Base-by-base conservation (phyloP, 805 yeast species). In the Scheffersomyces ergatensis region DNA sequence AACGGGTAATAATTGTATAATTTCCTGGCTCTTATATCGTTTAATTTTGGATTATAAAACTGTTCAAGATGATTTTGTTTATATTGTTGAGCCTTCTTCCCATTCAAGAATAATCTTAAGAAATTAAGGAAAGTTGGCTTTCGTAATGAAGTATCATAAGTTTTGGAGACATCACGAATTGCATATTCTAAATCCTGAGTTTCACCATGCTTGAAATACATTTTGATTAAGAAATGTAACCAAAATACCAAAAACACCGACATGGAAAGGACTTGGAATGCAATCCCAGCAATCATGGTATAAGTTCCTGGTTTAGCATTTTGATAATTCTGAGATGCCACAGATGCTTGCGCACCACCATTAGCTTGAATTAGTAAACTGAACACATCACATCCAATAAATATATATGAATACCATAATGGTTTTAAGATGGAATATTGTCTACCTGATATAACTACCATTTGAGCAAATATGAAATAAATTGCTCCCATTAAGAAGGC, bases 401-500 rank as follows among this genome's bases (percentile, higher is more conserved):
- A 67, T 31, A 67, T 50, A 49, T 66, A 66, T 3, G 71, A 57
- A 45, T 67, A 67, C 68, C 67, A 64, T 60, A 66, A 55, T 9
- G 73, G 73, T 43, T 58, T 62, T 40, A 65, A 51, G 4, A 58
- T 45, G n/a, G 70, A 60, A 47, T 55, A 67, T 18, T 58, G 52
- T 31, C 65, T 47, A 13, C 72, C 70, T 33, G 62, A 58, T 17
- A 63, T 50, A 17, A 58, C 62, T 30, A 65, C 67, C 36, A 58
- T 38, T 40, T 65, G 71, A 3, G 67, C 72, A 43, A 67, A 64
- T 1, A 65, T 34, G 37, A 62, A 62, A 44, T 67, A 67, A 11
- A 67, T 50, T 0, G 70, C 73, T 3, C 59, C 73, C 73, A 67
- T 67, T 29, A 65, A 47, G 36, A 67, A 65, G 2, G 70, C 71